These are phyloP conservation scores for Hydnomerulius pinastri DNA, from an alignment of 768 basidiomycete species.

Conservation along the genomic window DNA sequence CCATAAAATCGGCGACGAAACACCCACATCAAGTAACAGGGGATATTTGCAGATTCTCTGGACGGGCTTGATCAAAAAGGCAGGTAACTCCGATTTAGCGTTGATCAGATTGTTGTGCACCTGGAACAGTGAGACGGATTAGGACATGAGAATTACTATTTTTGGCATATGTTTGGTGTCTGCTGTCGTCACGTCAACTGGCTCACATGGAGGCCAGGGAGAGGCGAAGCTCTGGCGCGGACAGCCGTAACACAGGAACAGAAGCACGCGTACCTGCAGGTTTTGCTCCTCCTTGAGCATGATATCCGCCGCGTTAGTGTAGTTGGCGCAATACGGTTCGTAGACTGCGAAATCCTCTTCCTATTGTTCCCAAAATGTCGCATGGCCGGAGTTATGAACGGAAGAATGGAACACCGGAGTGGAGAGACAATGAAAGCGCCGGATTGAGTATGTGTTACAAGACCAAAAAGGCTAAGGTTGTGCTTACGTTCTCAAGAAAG, in stretches of 20 bases:
- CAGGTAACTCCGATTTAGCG: conserved; percentile 88
- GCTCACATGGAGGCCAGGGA: conserved; percentile 15
- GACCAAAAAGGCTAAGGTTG: conserved; percentile 12
- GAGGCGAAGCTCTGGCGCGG: conserved; percentile 7
- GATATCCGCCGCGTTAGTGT: conserved; percentile 82
- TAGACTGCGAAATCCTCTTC: conserved; percentile 96
- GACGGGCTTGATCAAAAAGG: conserved; percentile 97
- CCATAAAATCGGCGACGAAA: conserved; percentile 12
- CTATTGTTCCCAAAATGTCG: conserved; percentile 54
- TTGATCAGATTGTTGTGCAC: conserved; percentile 83
- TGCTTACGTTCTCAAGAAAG: conserved; percentile 81
- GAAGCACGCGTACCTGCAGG: conserved; percentile 63
- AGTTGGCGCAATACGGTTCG: conserved; percentile 97
- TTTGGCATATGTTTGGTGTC: conserved; percentile 11
- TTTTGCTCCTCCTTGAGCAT: conserved; percentile 86
- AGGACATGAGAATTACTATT: conserved; percentile 22
- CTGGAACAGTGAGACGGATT: conserved; percentile 38
- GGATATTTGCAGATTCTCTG: conserved; percentile 99
- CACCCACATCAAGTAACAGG: conserved; percentile 82
- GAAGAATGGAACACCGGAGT: conserved; percentile 1
- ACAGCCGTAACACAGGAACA: conserved; percentile 1
- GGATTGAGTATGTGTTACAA: conserved; percentile 35
- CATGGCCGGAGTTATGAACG: conserved; percentile 4
- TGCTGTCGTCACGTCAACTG: conserved; percentile 28
- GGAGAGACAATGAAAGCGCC: conserved; percentile 46